Conservation (phyloP, 2,329 filamentous ascomycete genomes). For the Colletotrichum higginsianum region DNA sequence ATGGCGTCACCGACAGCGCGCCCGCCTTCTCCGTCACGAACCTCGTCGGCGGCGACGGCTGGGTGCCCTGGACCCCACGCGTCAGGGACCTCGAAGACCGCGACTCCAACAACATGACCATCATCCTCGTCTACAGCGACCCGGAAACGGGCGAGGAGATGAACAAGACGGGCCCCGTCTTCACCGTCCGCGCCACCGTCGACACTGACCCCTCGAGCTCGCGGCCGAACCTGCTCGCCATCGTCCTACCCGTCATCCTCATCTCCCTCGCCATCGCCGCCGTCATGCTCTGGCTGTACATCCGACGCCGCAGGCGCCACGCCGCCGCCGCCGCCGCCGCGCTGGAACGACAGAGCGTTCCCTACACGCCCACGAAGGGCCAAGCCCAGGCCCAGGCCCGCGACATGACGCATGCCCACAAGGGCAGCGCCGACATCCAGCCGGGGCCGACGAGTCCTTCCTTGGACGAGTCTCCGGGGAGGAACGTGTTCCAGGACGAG, state of each 20-base stretch:
- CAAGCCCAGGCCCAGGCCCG: neutral
- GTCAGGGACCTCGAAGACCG: slow-evolving; percentile 45
- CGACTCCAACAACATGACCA: slow-evolving; percentile 37
- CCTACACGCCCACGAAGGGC: neutral
- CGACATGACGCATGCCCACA: slow-evolving; percentile 39
- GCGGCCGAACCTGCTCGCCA: slow-evolving; percentile 43
- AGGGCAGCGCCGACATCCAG: slow-evolving; percentile 46
- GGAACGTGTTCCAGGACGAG: slow-evolving; percentile 57
- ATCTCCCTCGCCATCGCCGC: slow-evolving; percentile 45
- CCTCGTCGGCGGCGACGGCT: slow-evolving; percentile 48
- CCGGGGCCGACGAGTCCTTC: slow-evolving; percentile 47
- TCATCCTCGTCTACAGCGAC: slow-evolving; percentile 46
- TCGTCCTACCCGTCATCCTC: slow-evolving; percentile 51
- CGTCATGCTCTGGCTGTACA: slow-evolving; percentile 46
- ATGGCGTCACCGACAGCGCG: slow-evolving; percentile 35
- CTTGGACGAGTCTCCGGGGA: slow-evolving; percentile 32
- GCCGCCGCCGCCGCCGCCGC: slow-evolving; percentile 27
- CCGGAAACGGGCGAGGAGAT: slow-evolving; percentile 39
- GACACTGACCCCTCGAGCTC: slow-evolving; percentile 12
- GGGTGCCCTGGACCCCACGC: slow-evolving; percentile 47
- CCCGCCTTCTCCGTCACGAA: slow-evolving; percentile 41
- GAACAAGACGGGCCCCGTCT: slow-evolving; percentile 46
- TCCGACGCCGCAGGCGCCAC: slow-evolving; percentile 46
- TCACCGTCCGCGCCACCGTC: slow-evolving; percentile 41
- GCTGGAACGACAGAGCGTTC: neutral